Conservation (phyloP, 2,329 filamentous ascomycete genomes). For the Pseudogymnoascus sp. region DNA sequence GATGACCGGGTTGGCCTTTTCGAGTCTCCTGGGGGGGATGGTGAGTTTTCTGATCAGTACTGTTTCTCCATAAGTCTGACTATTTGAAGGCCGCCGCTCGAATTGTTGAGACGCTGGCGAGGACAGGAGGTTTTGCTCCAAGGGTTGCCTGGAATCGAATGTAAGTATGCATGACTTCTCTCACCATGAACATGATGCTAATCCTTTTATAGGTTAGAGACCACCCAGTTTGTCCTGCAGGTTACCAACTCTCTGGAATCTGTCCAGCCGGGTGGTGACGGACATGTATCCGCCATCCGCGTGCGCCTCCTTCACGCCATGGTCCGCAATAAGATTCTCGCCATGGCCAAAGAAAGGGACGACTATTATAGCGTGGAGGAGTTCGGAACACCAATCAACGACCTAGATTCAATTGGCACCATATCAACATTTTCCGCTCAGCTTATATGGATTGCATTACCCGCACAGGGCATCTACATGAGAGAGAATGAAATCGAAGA, state of each 20-base stretch:
- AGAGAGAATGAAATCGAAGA: conserved; percentile 50
- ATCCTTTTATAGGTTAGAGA: conserved; percentile 37
- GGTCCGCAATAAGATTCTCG: conserved; percentile 56
- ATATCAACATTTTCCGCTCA: conserved; percentile 57
- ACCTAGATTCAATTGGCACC: conserved; percentile 57
- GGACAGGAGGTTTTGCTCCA: conserved; percentile 60
- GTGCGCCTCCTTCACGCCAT: conserved; percentile 60
- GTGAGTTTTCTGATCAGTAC: neutral
- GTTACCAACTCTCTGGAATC: conserved; percentile 51
- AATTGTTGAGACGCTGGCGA: conserved; percentile 56
- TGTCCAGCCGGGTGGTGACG: conserved; percentile 55
- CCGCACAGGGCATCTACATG: conserved; percentile 55
- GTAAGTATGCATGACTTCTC: neutral
- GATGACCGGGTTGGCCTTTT: conserved; percentile 42
- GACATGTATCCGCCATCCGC: conserved; percentile 53
- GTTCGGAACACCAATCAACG: conserved; percentile 57
- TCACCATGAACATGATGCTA: neutral
- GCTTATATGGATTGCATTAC: conserved; percentile 55
- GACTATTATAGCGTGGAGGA: conserved; percentile 53
- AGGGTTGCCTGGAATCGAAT: conserved; percentile 48
- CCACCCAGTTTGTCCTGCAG: conserved; percentile 41
- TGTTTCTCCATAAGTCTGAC: neutral
- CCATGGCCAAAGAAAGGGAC: conserved; percentile 44
- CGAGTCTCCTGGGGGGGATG: conserved; percentile 33
- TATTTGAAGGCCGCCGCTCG: conserved; percentile 40